phyloP scores from a whole-genome alignment of 1,139 yeast species.

The Hyphopichia burtonii region DNA sequence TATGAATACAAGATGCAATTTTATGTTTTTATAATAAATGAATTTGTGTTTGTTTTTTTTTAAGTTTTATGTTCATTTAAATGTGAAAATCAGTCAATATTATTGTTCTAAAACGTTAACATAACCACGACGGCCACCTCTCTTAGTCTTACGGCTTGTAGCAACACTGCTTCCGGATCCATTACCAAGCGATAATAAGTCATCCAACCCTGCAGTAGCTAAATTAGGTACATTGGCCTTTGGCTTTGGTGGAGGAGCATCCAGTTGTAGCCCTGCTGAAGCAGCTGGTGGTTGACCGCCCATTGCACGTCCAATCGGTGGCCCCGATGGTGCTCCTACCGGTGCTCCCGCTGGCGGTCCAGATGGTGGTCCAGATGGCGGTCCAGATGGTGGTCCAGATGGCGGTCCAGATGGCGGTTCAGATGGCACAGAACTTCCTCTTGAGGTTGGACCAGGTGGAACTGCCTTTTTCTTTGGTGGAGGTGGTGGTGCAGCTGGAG shows the following conservation, averaged over 20 bases:
- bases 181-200: constrained; percentile 51
- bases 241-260: constrained; percentile 5
- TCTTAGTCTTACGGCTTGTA: constrained; percentile 49
- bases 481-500: constrained; percentile 66
- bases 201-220: constrained; percentile 63
- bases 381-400: constrained; percentile 1
- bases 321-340: constrained; percentile 4
- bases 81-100: neutral
- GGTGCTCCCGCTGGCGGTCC: constrained; percentile 4
- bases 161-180: constrained; percentile 34
- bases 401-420: constrained; percentile 1
- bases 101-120: constrained; percentile 70
- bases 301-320: constrained; percentile 1
- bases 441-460: constrained; percentile 10
- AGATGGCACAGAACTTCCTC: constrained; percentile 5
- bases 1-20: neutral
- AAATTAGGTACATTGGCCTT: constrained; percentile 18
- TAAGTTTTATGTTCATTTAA: neutral
- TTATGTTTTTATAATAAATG: neutral
- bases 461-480: constrained; percentile 47
- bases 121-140: constrained; percentile 73
- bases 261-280: no score
- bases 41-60: neutral
- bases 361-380: constrained; percentile 2
- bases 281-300: no score